phyloP scores from a whole-genome alignment of 192 early-diverging fungal genomes.

The Rhizophagus sp. region DNA sequence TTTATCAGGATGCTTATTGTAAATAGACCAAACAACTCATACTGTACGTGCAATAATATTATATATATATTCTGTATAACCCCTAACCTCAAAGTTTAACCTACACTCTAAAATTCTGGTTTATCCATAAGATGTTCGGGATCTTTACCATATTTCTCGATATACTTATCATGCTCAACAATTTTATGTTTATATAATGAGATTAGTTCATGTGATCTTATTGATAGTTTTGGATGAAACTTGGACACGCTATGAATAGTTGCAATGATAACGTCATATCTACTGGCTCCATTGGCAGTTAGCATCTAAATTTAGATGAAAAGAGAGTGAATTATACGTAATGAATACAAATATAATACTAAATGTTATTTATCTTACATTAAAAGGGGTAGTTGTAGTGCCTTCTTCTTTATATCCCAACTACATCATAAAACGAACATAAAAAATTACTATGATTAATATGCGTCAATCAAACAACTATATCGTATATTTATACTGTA shows the following conservation, averaged over 20 bases:
- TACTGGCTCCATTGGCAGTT: constrained; percentile 38
- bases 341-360: not conserved
- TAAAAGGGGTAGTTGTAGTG: constrained; percentile 49
- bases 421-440: constrained; percentile 7
- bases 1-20: no score
- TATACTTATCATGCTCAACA: constrained; percentile 40
- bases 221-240: constrained; percentile 19
- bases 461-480: not conserved
- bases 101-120: constrained; percentile 17
- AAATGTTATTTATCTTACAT: not conserved
- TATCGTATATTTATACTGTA: not conserved
- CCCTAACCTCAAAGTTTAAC: no score
- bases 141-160: constrained; percentile 39
- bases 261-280: constrained; percentile 44
- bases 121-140: constrained; percentile 30
- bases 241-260: constrained; percentile 27
- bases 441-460: constrained; percentile 19
- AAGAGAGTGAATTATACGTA: not conserved
- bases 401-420: constrained; percentile 50
- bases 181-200: constrained; percentile 33
- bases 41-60: no score
- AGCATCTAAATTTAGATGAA: constrained; percentile 26
- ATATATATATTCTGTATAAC: no score
- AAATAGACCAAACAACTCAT: no score
- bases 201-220: constrained; percentile 35